phyloP scores from a whole-genome alignment of 768 basidiomycete genomes.

The Tephrocybe sp. region DNA sequence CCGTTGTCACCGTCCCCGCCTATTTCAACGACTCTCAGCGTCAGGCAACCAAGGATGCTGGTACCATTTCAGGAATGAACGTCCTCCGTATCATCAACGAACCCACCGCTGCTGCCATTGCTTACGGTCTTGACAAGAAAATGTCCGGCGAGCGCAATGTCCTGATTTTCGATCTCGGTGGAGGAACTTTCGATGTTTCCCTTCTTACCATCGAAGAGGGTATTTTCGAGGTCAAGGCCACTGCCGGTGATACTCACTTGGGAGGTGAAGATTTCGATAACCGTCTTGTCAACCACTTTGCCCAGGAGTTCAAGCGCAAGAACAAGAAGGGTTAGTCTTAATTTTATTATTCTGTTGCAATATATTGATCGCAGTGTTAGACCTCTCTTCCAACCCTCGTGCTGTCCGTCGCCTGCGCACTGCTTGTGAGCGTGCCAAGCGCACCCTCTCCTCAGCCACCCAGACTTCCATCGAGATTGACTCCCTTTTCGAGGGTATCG shows the following conservation, averaged over 20 bases:
- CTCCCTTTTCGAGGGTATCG: slow-evolving; percentile 95
- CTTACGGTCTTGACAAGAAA: slow-evolving; percentile 98
- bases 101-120: slow-evolving; percentile 97
- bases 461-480: slow-evolving; percentile 98
- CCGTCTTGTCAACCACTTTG: slow-evolving; percentile 95
- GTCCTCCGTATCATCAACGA: slow-evolving; percentile 99
- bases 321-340: slow-evolving; percentile 95
- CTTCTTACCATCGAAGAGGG: slow-evolving; percentile 95
- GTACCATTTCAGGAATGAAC: slow-evolving; percentile 90
- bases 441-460: slow-evolving; percentile 93
- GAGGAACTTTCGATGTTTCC: slow-evolving; percentile 98
- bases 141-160: slow-evolving; percentile 89
- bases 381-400: slow-evolving; percentile 88
- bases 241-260: slow-evolving; percentile 96
- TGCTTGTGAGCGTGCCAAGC: slow-evolving; percentile 98
- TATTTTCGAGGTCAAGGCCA: slow-evolving; percentile 98
- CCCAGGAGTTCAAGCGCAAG: slow-evolving; percentile 96
- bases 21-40: slow-evolving; percentile 99
- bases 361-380: slow-evolving; percentile 31
- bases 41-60: slow-evolving; percentile 98
- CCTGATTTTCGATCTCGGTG: slow-evolving; percentile 97
- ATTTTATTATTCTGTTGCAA: slow-evolving; percentile 16
- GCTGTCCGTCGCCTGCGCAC: slow-evolving; percentile 96
- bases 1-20: slow-evolving; percentile 94
- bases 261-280: slow-evolving; percentile 99